Conservation (phyloP, 2,329 filamentous ascomycete species). For the Myotisia sp. region DNA sequence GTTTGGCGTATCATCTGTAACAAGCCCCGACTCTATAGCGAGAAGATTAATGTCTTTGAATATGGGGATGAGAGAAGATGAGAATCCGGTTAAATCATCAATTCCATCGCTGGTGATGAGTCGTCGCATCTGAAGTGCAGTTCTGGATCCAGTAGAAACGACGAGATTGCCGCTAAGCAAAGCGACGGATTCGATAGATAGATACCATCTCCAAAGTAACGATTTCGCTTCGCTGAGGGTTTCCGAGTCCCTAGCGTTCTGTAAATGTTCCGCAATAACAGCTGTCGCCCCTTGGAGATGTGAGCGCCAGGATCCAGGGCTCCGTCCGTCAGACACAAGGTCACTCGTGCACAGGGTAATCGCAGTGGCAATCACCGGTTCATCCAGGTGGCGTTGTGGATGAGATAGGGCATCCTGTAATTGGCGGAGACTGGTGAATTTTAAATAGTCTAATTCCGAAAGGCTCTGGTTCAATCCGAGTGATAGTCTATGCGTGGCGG, state of each 20-base stretch:
- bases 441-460: slow-evolving; percentile 9
- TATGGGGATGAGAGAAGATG: slow-evolving; percentile 10
- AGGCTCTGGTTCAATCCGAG: slow-evolving; percentile 28
- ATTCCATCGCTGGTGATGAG: slow-evolving; percentile 11
- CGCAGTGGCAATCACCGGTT: slow-evolving; percentile 11
- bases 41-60: slow-evolving; percentile 12
- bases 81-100: slow-evolving; percentile 13
- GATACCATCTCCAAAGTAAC: slow-evolving; percentile 13
- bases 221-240: slow-evolving; percentile 7
- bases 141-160: slow-evolving; percentile 8
- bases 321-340: slow-evolving; percentile 11
- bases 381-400: slow-evolving; percentile 6
- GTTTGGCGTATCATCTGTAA: background rate
- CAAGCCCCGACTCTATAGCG: slow-evolving; percentile 8
- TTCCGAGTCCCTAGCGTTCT: slow-evolving; percentile 2
- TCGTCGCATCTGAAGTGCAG: slow-evolving; percentile 6
- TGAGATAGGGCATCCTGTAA: slow-evolving; percentile 8
- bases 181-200: slow-evolving; percentile 12
- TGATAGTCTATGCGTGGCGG: slow-evolving; percentile 14
- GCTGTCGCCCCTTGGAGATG: slow-evolving; percentile 13
- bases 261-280: slow-evolving; percentile 11
- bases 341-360: slow-evolving; percentile 12
- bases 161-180: slow-evolving; percentile 11
- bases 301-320: slow-evolving; percentile 11
- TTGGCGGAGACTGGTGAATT: slow-evolving; percentile 8